Base-by-base conservation (phyloP, 345 rosid species). In the Heritiera littoralis region DNA sequence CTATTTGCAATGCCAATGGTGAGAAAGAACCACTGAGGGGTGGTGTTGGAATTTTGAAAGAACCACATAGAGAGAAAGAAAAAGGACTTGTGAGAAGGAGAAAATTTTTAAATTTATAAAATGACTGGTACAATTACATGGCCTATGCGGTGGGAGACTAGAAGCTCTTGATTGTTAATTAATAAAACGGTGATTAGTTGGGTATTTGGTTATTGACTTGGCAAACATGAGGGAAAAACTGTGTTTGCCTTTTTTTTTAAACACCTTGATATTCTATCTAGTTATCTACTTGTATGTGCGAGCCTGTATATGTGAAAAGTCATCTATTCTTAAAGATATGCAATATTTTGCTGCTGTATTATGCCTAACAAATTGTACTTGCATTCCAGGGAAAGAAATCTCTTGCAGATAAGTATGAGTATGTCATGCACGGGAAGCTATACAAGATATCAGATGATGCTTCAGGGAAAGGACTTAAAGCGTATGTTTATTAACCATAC, bases 341-440 rank as follows among this genome's bases (percentile, higher is more conserved):
- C 28, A 6, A 4, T 54, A 38, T n/a, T 55, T 72, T 2, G 48
- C 55, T 72, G 61, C 28, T 28, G 6, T 55, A 11, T 35, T 55
- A 11, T 35, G 48, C 20, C 72, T 77, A 51, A 77, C 43, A 56
- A 68, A 4, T 49, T 30, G 0, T 2, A 48, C n/a, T 10, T 20
- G 56, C 71, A 59, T 68, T 66, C 15, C 84, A 94, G 97, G 97
- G 83, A 48, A 91, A 87, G 83, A 94, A 90, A 80, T 84, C 95
- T 6, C 95, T 94, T 80, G 97, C 97, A 2, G 98, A 92, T 76
- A 94, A 94, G 86, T 94, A 88, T 14, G 97, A 94, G 66, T 94
- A 94, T 78, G 84, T 92, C 14, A 94, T 94, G 98, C 94, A 94
- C 60, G 96, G 97, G 79, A 94, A 94, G 86, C 84, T 94, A 51